phyloP scores from a whole-genome alignment of 2,329 filamentous ascomycete species.

The Berkeleyomyces rouxiae region DNA sequence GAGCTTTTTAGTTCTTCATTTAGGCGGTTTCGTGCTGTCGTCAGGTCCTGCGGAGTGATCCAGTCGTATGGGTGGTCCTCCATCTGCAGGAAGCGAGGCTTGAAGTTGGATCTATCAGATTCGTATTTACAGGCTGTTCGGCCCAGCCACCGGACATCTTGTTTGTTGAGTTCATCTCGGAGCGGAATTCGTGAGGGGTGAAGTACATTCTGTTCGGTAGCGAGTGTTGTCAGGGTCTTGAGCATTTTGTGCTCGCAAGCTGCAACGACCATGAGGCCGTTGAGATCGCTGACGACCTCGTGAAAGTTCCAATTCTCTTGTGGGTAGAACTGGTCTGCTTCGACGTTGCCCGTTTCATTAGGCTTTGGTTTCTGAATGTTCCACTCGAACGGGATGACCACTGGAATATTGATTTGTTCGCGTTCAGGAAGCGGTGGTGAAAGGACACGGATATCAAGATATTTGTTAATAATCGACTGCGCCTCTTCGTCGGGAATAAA shows the following conservation, averaged over 20 bases:
- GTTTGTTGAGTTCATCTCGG: not conserved
- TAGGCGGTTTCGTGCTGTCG: conserved; percentile 16
- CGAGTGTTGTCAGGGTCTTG: conserved; percentile 16
- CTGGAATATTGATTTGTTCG: conserved; percentile 15
- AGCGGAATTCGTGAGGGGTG: not conserved
- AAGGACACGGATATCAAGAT: conserved; percentile 14
- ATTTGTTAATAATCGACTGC: conserved; percentile 12
- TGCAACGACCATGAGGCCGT: conserved; percentile 18
- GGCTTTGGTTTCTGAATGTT: not conserved
- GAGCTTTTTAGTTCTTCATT: conserved; percentile 10
- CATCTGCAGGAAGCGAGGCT: conserved; percentile 18
- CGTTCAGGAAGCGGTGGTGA: conserved; percentile 2
- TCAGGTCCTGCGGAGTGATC: conserved; percentile 16
- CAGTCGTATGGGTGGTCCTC: conserved; percentile 18
- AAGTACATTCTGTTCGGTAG: not conserved
- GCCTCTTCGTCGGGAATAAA: conserved; percentile 17
- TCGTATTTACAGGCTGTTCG: conserved; percentile 18
- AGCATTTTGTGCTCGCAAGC: conserved; percentile 16
- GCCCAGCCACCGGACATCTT: conserved; percentile 17
- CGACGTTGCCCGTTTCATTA: not conserved
- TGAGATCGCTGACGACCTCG: conserved; percentile 20
- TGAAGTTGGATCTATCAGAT: conserved; percentile 16
- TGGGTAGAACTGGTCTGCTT: conserved; percentile 3
- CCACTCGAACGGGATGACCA: conserved; percentile 15
- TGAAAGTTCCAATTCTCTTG: conserved; percentile 11